These are phyloP conservation scores for Calonectria montana DNA, from an alignment of 2,329 filamentous ascomycete species.

Conservation along the genomic window DNA sequence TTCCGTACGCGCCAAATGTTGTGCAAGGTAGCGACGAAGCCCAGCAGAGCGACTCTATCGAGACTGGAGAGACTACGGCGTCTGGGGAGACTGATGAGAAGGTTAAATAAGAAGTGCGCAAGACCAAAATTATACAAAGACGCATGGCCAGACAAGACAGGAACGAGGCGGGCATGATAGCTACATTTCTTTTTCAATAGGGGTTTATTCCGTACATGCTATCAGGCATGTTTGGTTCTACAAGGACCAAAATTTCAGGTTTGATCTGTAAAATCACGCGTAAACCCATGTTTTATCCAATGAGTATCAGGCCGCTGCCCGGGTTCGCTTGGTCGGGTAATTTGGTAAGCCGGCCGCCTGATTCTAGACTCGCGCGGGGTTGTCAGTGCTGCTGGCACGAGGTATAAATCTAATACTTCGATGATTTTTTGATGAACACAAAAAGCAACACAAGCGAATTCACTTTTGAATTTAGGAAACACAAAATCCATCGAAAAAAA, in stretches of 20 bases:
- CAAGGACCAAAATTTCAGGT: background rate
- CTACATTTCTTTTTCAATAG: background rate
- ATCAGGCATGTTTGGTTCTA: background rate
- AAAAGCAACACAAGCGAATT: background rate
- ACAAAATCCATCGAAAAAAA: background rate
- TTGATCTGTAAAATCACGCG: background rate
- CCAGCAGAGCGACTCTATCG: constrained; percentile 29
- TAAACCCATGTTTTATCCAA: background rate
- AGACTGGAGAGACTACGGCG: constrained; percentile 19
- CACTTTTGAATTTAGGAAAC: background rate
- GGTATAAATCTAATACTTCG: background rate
- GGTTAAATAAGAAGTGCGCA: background rate
- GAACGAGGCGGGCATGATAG: background rate
- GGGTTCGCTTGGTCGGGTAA: constrained; percentile 7
- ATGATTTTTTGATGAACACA: background rate
- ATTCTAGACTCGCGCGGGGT: constrained; percentile 8
- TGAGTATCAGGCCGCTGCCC: background rate
- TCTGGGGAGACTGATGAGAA: constrained; percentile 18
- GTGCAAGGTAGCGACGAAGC: constrained; percentile 29
- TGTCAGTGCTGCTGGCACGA: background rate
- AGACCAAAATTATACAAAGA: background rate
- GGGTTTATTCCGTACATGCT: too few relatives aligned
- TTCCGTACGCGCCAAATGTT: constrained; percentile 40
- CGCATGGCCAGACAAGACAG: background rate
- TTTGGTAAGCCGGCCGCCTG: constrained; percentile 15